Percentiles rank a stretch among this genome's conserved stretches.
Conservation (phyloP, 495 filamentous ascomycete species). For the Neurospora sp. region DNA sequence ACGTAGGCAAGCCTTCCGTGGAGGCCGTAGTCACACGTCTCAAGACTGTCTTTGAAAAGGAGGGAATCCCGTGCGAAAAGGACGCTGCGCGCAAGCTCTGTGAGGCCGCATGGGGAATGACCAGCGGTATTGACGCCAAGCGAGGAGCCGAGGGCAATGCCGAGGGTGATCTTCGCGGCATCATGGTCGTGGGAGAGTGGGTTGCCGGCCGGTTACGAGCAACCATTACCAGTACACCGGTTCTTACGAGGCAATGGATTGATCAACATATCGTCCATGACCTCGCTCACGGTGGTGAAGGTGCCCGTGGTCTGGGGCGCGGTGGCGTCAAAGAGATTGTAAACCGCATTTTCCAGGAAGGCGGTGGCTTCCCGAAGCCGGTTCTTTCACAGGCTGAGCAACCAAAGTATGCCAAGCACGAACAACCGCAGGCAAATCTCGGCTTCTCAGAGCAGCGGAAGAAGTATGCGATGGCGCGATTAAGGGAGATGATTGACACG, state of each 20-base stretch:
- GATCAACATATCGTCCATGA: conserved; percentile 66
- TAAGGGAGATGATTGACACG: conserved; percentile 84
- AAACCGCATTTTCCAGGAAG: conserved; percentile 75
- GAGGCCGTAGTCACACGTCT: conserved; percentile 78
- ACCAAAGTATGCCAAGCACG: conserved; percentile 23
- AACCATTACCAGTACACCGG: conserved; percentile 21
- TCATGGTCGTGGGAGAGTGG: conserved; percentile 94
- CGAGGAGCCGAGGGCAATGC: conserved; percentile 53
- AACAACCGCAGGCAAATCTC: conserved; percentile 41
- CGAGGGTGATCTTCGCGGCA: conserved; percentile 83
- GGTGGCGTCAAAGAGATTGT: conserved; percentile 76
- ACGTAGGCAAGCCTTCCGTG: conserved; percentile 77
- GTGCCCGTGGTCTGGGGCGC: conserved; percentile 65
- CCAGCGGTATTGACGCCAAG: conserved; percentile 42
- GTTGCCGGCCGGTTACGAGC: conserved; percentile 71
- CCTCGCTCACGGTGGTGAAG: conserved; percentile 62
- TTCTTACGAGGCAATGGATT: conserved; percentile 72
- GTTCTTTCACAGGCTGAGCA: conserved; percentile 10
- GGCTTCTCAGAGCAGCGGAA: conserved; percentile 68
- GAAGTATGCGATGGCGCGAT: conserved; percentile 61
- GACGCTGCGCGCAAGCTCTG: conserved; percentile 84
- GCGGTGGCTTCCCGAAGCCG: conserved; percentile 69
- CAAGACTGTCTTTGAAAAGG: conserved; percentile 71
- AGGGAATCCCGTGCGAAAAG: conserved; percentile 74
- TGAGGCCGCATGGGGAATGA: conserved; percentile 87